phyloP scores from a whole-genome alignment of 345 rosid species.

The Brassica nigra region DNA sequence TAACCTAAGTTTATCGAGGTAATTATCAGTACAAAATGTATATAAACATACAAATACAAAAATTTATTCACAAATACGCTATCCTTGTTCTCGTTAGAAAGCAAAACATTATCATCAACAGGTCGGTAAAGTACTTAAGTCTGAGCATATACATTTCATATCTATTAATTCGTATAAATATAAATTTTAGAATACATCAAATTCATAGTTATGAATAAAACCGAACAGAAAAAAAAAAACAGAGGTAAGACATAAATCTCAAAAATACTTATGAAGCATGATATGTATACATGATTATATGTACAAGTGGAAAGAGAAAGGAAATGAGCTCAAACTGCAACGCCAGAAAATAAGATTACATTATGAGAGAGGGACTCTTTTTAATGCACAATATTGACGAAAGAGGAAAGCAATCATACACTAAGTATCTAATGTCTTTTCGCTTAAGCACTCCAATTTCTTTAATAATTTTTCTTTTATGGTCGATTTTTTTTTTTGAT shows the following conservation, averaged over 20 bases:
- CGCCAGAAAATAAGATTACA: conserved; percentile 2
- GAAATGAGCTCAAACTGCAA: neutral
- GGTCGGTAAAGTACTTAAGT: neutral
- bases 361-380: conserved; percentile 9
- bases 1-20: neutral
- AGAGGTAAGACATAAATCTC: neutral
- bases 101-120: neutral
- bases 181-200: neutral
- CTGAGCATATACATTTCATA: neutral
- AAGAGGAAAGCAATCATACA: conserved; percentile 7
- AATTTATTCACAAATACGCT: neutral
- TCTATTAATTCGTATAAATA: neutral
- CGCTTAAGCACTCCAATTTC: conserved; percentile 30
- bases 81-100: neutral
- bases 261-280: neutral
- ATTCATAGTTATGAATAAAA: neutral
- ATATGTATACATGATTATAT: neutral
- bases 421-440: conserved; percentile 22
- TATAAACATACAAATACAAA: neutral
- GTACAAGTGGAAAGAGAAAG: neutral
- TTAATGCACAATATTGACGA: neutral
- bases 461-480: neutral
- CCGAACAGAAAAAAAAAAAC: neutral
- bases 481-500: neutral
- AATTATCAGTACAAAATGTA: neutral